Evolutionary conservation across 805 yeast genomes (phyloP), one percentile per base, ranked within the genome.

Genomic region (Nakazawaea ishiwadae): DNA sequence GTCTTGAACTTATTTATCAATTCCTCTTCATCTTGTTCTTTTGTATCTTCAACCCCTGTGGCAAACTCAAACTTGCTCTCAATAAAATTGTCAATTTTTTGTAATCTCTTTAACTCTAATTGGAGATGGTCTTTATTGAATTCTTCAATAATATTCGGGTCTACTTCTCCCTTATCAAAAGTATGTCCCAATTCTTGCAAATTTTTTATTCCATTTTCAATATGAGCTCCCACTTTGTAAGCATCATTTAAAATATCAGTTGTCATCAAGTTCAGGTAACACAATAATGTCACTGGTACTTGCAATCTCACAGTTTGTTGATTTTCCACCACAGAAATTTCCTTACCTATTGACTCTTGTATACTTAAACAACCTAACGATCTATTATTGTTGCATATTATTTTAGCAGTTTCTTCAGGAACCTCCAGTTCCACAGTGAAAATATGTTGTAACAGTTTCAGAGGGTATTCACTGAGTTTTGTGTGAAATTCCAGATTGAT

Each of bases 401-500:
- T 18, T 6, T 7, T 14, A 16, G 51, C 50, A 11, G 47, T n/a
- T 5, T 34, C 24, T 31, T 21, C n/a, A 35, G 47, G 37, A 44
- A 57, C 48, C 42, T 46, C 18, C 47, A 48, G 27, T 27, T 41
- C 16, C 46, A 42, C 37, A 41, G 52, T 11, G 49, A 43, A 49
- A 11, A 64, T 47, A 10, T 51, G 47, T 30, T 58, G 45, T 14
- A 71, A 42, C 1, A 58, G 56, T 11, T 45, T 45, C 8, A 42
- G 23, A 1, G 75, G 73, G 39, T 53, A 63, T 12, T 46, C 46
- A 1, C 42, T 26, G 2, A 56, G 19, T 30, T 44, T 49, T 12
- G 32, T 29, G 1, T 42, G 31, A 4, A 68, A 34, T 11, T 44
- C 35, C 1, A 44, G 44, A 35, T 53, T 52, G 2, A 68, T 21